Evolutionary conservation across 257 asterid genomes (phyloP).

Genomic region (Verbena officinalis): DNA sequence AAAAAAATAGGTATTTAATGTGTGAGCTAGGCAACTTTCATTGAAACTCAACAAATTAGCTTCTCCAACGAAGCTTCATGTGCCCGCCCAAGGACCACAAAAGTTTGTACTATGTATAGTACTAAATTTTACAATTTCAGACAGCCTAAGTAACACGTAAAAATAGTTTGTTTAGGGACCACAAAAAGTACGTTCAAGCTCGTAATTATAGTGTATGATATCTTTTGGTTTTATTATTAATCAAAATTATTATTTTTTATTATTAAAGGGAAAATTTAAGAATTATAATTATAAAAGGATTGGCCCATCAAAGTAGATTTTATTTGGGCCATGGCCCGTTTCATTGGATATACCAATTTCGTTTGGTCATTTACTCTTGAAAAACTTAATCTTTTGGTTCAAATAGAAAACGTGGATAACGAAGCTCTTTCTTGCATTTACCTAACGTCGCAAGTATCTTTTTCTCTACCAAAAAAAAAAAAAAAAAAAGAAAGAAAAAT

Average conservation of each 20-base stretch:
- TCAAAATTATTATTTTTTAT: no score
- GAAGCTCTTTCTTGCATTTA: neutral
- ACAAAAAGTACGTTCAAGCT: neutral
- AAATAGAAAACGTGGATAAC: conserved; percentile 14
- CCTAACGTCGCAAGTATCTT: neutral
- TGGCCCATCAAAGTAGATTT: no score
- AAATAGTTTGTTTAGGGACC: neutral
- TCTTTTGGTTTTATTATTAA: no score
- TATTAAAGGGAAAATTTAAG: no score
- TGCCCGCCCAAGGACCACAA: neutral
- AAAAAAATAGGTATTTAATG: neutral
- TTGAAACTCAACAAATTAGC: neutral
- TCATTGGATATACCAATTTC: no score
- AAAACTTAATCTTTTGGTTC: neutral
- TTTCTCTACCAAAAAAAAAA: no score
- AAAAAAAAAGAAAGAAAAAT: no score
- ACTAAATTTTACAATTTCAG: neutral
- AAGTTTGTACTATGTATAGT: neutral
- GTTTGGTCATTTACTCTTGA: no score
- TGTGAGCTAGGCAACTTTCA: neutral
- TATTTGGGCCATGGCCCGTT: no score
- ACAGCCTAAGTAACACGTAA: neutral
- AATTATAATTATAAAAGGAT: no score
- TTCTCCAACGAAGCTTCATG: neutral
- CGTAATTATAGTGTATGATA: neutral